Conservation (phyloP, 2,329 filamentous ascomycete genomes). For the Botrytis paeoniae region DNA sequence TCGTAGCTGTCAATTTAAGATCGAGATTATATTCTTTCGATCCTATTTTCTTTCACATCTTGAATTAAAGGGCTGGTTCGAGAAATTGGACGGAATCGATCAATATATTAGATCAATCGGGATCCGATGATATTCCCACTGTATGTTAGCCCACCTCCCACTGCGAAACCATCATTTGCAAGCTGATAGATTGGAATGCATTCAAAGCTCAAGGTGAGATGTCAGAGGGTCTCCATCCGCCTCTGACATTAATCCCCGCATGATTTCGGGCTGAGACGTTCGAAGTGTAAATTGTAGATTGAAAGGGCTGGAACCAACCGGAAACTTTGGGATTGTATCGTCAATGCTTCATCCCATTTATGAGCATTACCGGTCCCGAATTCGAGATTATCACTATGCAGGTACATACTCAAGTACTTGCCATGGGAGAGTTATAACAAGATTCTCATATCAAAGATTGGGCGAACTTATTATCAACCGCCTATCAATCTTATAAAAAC, state of each 20-base stretch:
- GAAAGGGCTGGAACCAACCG: not conserved
- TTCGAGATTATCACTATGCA: not conserved
- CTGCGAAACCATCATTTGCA: not conserved
- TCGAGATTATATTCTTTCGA: not conserved
- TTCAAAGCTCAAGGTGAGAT: not conserved
- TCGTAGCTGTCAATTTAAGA: not conserved
- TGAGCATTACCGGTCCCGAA: not conserved
- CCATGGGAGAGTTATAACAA: not conserved
- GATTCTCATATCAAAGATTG: not conserved
- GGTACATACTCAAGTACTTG: not conserved
- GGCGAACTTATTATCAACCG: not conserved
- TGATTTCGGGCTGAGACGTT: not conserved
- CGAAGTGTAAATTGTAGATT: not conserved
- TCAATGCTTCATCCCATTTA: not conserved
- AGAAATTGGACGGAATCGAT: not conserved
- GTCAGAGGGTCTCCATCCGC: not conserved
- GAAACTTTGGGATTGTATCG: not conserved
- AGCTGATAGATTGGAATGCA: not conserved
- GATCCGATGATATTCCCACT: not conserved
- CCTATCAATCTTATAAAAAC: not conserved
- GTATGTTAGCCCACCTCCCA: not conserved
- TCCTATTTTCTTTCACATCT: not conserved
- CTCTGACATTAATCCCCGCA: not conserved
- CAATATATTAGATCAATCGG: not conserved
- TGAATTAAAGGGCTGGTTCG: not conserved